phyloP scores from a whole-genome alignment of 75 land plant species.

The Pinus taeda region DNA sequence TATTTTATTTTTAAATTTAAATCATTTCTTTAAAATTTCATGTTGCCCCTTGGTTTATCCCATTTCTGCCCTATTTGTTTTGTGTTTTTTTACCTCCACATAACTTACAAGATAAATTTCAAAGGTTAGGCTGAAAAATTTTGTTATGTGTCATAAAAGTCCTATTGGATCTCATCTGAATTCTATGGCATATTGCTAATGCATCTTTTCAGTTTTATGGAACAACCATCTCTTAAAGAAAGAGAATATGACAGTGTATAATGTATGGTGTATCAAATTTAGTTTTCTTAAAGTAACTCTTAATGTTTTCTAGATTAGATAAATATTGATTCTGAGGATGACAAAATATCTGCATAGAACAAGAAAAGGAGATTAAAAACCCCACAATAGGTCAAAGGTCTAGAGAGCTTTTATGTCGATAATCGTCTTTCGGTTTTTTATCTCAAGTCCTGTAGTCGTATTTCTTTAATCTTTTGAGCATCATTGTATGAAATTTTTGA shows the following conservation, averaged over 20 bases:
- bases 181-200: no score
- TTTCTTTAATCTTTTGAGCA: background rate
- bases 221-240: background rate
- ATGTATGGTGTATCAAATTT: background rate
- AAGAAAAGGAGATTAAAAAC: conserved; percentile 51
- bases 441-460: background rate
- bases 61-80: no score
- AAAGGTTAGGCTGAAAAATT: no score
- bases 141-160: no score
- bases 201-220: no score
- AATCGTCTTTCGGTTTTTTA: background rate
- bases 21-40: no score
- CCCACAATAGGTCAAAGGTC: conserved; percentile 40
- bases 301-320: conserved; percentile 12
- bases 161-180: no score
- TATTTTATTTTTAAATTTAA: no score
- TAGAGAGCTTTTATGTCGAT: conserved; percentile 62
- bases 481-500: background rate
- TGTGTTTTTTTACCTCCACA: no score
- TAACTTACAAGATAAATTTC: no score
- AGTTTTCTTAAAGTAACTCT: background rate
- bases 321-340: conserved; percentile 31
- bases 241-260: background rate
- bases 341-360: conserved; percentile 21
- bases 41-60: no score